Conservation (phyloP, 2,329 filamentous ascomycete genomes). For the Thelonectria rubi region DNA sequence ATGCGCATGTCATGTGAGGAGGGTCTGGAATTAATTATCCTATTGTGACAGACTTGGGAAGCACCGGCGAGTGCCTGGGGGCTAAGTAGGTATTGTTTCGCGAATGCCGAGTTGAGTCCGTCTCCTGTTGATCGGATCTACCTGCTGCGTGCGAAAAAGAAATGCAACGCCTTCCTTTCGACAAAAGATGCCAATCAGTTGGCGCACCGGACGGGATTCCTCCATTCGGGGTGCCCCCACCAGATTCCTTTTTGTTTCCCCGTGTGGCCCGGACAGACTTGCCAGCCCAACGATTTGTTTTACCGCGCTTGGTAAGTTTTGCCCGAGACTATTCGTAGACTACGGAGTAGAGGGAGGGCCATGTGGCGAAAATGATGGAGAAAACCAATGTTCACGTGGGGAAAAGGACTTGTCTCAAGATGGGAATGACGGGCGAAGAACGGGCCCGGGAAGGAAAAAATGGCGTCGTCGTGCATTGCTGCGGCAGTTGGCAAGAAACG, state of each 20-base stretch:
- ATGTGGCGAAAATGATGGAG: constrained; percentile 5
- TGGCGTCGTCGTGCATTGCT: constrained; percentile 6
- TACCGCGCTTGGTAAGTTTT: constrained; percentile 20
- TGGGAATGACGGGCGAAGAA: constrained; percentile 24
- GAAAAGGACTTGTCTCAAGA: constrained; percentile 9
- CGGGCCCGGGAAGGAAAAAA: background rate
- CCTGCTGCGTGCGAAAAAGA: background rate
- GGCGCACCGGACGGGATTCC: constrained; percentile 14
- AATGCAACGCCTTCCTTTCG: too few species aligned
- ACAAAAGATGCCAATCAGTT: background rate
- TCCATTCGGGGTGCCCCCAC: constrained; percentile 11
- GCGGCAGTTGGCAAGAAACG: constrained; percentile 21
- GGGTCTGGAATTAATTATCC: background rate
- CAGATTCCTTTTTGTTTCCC: background rate
- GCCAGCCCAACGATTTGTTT: constrained; percentile 21
- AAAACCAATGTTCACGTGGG: constrained; percentile 11
- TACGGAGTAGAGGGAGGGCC: background rate
- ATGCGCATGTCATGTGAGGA: too few species aligned
- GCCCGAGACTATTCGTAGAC: constrained; percentile 21
- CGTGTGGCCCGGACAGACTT: constrained; percentile 36
- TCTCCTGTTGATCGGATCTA: background rate
- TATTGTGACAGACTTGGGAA: background rate
- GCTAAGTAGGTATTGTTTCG: background rate
- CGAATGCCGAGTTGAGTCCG: background rate
- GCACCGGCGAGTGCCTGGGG: background rate